phyloP scores from a whole-genome alignment of 2,329 filamentous ascomycete genomes.

The Colletotrichum phormii region DNA sequence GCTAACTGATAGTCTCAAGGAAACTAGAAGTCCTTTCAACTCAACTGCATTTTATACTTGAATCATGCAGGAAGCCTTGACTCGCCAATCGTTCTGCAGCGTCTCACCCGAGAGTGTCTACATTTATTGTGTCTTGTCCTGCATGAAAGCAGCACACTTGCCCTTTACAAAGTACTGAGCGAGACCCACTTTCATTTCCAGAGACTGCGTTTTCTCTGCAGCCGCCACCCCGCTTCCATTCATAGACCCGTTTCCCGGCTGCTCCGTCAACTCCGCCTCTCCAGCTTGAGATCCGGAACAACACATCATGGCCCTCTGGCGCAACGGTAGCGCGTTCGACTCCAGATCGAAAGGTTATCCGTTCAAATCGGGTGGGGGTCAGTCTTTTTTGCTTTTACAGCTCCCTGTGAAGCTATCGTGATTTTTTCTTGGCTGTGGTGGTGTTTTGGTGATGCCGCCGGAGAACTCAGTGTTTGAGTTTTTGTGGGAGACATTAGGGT shows the following conservation, averaged over 20 bases:
- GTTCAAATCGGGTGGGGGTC: conserved; percentile 36
- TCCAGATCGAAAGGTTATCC: conserved; percentile 37
- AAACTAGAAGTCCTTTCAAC: background rate
- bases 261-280: background rate
- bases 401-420: background rate
- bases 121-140: background rate
- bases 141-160: background rate
- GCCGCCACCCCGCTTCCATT: background rate
- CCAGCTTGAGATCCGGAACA: background rate
- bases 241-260: fast-evolving
- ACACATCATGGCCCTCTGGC: conserved; percentile 6
- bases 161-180: no score
- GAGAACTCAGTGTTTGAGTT: background rate
- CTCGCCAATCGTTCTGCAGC: background rate
- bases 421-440: background rate
- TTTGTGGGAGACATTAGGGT: background rate
- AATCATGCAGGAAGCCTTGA: background rate
- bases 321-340: conserved; percentile 36
- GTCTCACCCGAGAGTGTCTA: background rate
- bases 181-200: background rate
- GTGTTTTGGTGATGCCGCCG: background rate
- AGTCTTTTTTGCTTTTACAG: background rate
- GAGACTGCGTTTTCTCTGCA: background rate
- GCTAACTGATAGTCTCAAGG: no score
- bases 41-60: background rate